A percentile compares a stretch with the other conserved stretches of the same genome.
These are phyloP conservation scores for Aureobasidium vineae DNA, from an alignment of 2,329 filamentous ascomycete genomes.

Conservation along the genomic window DNA sequence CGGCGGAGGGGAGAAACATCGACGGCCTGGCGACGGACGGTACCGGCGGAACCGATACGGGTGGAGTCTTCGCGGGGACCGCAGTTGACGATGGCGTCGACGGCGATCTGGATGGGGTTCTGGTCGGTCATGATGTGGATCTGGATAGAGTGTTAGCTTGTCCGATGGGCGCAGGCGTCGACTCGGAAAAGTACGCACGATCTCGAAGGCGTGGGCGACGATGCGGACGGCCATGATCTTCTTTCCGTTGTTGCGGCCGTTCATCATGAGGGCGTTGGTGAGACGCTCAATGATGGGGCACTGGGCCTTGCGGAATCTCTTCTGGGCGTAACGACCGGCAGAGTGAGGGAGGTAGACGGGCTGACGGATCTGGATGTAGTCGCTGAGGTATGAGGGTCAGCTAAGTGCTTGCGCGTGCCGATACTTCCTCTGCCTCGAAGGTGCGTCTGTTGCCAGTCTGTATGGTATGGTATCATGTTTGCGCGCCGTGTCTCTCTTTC, in stretches of 20 bases:
- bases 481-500: neutral
- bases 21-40: constrained; percentile 99
- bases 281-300: constrained; percentile 99
- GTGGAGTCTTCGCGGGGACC: constrained; percentile 99
- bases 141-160: constrained; percentile 48
- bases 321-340: constrained; percentile 96
- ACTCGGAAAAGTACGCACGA: constrained; percentile 55
- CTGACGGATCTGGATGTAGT: constrained; percentile 99
- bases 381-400: constrained; percentile 57
- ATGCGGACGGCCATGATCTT: constrained; percentile 99
- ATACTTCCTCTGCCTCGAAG: constrained; percentile 24
- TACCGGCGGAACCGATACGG: constrained; percentile 99
- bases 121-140: constrained; percentile 99
- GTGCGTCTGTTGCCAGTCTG: constrained; percentile 31
- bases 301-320: constrained; percentile 99
- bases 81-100: constrained; percentile 99
- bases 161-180: neutral
- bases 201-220: constrained; percentile 98
- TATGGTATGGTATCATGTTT: constrained; percentile 33
- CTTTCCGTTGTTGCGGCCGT: constrained; percentile 99
- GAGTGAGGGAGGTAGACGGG: constrained; percentile 99
- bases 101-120: constrained; percentile 99
- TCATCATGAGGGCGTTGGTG: constrained; percentile 99
- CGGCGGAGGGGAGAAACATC: constrained; percentile 99
- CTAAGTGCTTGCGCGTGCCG: constrained; percentile 17